Percentiles rank a stretch among this genome's conserved stretches.
Conservation (phyloP, 495 filamentous ascomycete genomes). For the Friedmanniomyces simplex region DNA sequence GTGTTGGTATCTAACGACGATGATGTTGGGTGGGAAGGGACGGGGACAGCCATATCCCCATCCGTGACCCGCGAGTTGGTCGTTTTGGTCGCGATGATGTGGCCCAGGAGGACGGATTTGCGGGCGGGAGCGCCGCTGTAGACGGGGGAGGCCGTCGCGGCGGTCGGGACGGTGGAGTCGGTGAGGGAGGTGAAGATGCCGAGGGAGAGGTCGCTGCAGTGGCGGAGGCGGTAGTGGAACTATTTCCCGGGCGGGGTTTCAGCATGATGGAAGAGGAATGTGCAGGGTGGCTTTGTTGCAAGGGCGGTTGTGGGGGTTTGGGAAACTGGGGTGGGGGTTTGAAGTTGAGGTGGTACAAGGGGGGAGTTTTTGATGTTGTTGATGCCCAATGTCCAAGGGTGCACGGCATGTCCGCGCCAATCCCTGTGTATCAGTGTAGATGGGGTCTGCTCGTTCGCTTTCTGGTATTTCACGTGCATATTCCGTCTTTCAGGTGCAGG, state of each 20-base stretch:
- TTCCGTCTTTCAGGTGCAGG: background rate
- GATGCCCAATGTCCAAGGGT: slow-evolving; percentile 12
- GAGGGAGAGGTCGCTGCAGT: slow-evolving; percentile 67
- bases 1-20: too few relatives aligned
- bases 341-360: background rate
- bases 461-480: background rate
- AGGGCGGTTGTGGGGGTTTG: background rate
- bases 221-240: slow-evolving; percentile 72
- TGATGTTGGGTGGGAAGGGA: background rate
- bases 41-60: slow-evolving; percentile 61
- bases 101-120: slow-evolving; percentile 61
- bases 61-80: slow-evolving; percentile 55
- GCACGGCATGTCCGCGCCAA: background rate
- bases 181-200: slow-evolving; percentile 60
- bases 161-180: slow-evolving; percentile 38
- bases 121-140: slow-evolving; percentile 40
- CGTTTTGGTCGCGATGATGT: slow-evolving; percentile 68
- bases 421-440: slow-evolving; percentile 2
- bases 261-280: background rate
- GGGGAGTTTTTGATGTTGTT: too few relatives aligned
- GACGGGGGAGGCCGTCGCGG: slow-evolving; percentile 38
- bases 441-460: background rate
- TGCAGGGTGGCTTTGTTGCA: background rate
- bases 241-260: slow-evolving; percentile 31
- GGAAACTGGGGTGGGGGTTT: background rate